Evolutionary conservation across 192 early-diverging fungal genomes (phyloP).

Genomic region (Spizellomyces sp.): DNA sequence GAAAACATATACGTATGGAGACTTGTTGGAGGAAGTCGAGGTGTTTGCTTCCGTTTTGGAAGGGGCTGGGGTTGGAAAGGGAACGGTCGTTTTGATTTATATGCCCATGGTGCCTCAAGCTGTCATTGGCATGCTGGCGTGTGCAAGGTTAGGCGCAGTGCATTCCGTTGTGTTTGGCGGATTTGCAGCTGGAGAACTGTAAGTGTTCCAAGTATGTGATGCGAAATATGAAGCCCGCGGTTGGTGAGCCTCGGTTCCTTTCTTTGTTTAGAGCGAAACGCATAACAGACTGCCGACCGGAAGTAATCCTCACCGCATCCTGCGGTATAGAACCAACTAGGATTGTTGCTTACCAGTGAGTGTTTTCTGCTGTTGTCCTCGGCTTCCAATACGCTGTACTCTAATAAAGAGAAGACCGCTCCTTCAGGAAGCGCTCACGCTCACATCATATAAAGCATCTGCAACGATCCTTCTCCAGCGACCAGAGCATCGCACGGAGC

Average conservation of each 20-base stretch:
- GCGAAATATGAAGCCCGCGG: no score
- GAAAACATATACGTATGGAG: conserved; percentile 56
- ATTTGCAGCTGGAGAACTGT: conserved; percentile 39
- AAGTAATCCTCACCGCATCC: conserved; percentile 71
- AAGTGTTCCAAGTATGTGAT: background rate
- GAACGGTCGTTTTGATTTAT: conserved; percentile 77
- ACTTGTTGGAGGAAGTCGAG: conserved; percentile 69
- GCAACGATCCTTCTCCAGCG: no score
- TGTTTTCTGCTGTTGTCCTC: no score
- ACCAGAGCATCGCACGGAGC: no score
- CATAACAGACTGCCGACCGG: conserved; percentile 73
- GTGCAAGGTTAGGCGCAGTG: conserved; percentile 74
- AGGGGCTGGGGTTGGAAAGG: conserved; percentile 58
- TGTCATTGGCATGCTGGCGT: conserved; percentile 79
- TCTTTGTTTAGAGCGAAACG: conserved; percentile 60
- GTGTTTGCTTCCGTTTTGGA: conserved; percentile 62
- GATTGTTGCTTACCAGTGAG: background rate
- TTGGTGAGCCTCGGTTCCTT: no score
- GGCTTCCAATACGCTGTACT: no score
- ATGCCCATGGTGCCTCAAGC: conserved; percentile 70
- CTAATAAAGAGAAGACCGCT: no score
- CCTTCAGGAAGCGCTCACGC: no score
- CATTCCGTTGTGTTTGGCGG: conserved; percentile 77
- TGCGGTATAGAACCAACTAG: conserved; percentile 77
- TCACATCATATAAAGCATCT: no score